Base-by-base conservation (phyloP, 768 basidiomycete species). In the Mycena crocata region DNA sequence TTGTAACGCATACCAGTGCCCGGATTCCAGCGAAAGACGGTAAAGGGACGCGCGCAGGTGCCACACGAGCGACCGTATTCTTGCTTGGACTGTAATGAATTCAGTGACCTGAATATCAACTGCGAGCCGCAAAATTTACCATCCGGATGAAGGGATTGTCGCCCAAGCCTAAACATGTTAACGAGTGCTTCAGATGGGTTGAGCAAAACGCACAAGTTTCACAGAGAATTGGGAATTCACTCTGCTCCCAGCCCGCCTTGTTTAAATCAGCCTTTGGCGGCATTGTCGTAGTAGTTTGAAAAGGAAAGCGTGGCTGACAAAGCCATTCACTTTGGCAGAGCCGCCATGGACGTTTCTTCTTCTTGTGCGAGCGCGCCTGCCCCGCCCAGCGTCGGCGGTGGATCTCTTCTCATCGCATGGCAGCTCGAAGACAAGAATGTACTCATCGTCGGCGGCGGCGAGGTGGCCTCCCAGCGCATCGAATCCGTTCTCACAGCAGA, bases 11-110 rank as follows among this genome's bases (percentile, higher is more conserved):
- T 92, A 44, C 96, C 97, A 4, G 90, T 82, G 48, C 98, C 98
- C 2, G 98, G 96, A 75, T 98, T 97, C 98, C 98, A 99, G 42
- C 95, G 92, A 82, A 99, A 99, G 72, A 98, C 93, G 51, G 94
- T 97, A 81, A 96, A 97, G 2, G 95, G 98, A 26, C 98, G 88
- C 3, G 96, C 95, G 76, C 98, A 99, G 57, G 97, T 97, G 69
- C 98, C 98, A 80, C 98, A 99, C 57, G 95, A 95, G 30, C 93
- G 87, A 5, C 96, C 98, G 68, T 93, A 97, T 75, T 96, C 93
- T 86, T 99, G 98, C 80, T 98, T 99, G 8, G 94, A 95, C 97
- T 98, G 67, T 21, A 44, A 42, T 66, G 10, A 35, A 40, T 50
- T 32, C 23, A 44, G 40, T 57, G 45, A n/a, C 40, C 26, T 28